Conservation (phyloP, 2,329 filamentous ascomycete species). For the Cladosporium velox region DNA sequence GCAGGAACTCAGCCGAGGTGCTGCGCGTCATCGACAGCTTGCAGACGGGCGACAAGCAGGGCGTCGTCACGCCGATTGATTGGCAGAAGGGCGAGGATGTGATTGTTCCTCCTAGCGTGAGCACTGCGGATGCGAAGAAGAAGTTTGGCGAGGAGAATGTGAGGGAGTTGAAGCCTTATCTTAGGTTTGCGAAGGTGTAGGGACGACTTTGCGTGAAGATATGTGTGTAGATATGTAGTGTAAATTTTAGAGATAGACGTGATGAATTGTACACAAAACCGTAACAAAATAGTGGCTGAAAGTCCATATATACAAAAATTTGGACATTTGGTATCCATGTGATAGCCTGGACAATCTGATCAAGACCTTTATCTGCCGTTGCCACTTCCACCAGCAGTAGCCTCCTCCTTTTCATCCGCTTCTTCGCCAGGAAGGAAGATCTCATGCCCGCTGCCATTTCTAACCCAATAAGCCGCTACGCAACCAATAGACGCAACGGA, state of each 20-base stretch:
- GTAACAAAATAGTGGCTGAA: background rate
- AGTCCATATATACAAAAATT: background rate
- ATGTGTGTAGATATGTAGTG: background rate
- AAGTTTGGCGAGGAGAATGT: slow-evolving; percentile 73
- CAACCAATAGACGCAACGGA: slow-evolving; percentile 59
- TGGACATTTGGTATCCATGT: background rate
- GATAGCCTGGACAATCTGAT: background rate
- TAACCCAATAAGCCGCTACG: slow-evolving; percentile 60
- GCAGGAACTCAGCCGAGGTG: slow-evolving; percentile 61
- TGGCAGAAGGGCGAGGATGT: slow-evolving; percentile 89
- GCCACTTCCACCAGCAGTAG: slow-evolving; percentile 32
- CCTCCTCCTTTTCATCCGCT: slow-evolving; percentile 32
- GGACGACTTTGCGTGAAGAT: background rate
- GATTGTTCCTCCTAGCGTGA: slow-evolving; percentile 82
- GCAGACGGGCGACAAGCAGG: slow-evolving; percentile 78
- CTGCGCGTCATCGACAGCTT: slow-evolving; percentile 60
- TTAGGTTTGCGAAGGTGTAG: slow-evolving; percentile 64
- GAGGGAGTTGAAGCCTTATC: slow-evolving; percentile 64
- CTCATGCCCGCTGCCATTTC: slow-evolving; percentile 66
- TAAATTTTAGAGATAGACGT: background rate
- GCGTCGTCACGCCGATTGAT: slow-evolving; percentile 70
- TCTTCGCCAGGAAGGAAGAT: slow-evolving; percentile 55
- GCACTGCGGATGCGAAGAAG: slow-evolving; percentile 81
- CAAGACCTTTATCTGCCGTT: slow-evolving; percentile 29
- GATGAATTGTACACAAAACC: background rate